Percentiles rank a stretch among this genome's conserved stretches.
phyloP scores from a whole-genome alignment of 768 basidiomycete species.

The Ramaria sp. region DNA sequence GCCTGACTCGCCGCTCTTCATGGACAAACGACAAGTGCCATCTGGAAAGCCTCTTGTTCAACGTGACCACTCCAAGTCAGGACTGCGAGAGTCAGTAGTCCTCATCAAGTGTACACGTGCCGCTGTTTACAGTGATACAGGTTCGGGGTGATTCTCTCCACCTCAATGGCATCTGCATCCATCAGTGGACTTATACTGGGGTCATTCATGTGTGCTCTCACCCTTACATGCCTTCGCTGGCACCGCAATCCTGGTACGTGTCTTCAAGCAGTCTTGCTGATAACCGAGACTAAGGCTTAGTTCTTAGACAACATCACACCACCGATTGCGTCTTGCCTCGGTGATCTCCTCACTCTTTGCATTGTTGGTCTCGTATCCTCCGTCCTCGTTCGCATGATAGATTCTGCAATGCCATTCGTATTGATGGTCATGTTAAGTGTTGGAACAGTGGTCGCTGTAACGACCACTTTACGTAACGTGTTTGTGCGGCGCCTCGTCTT shows the following conservation, averaged over 20 bases:
- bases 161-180: slow-evolving; percentile 73
- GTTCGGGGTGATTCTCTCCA: slow-evolving; percentile 64
- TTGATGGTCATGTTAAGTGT: slow-evolving; percentile 40
- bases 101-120: slow-evolving; percentile 6
- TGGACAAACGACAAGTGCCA: neutral
- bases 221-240: slow-evolving; percentile 65
- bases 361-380: slow-evolving; percentile 75
- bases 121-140: slow-evolving; percentile 25
- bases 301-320: slow-evolving; percentile 89
- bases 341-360: slow-evolving; percentile 83
- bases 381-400: slow-evolving; percentile 52
- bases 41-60: slow-evolving; percentile 16
- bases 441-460: slow-evolving; percentile 35
- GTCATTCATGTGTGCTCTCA: slow-evolving; percentile 82
- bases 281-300: neutral
- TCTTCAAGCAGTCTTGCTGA: too few relatives aligned
- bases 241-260: slow-evolving; percentile 73
- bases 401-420: slow-evolving; percentile 52
- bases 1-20: neutral
- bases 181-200: slow-evolving; percentile 72
- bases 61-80: slow-evolving; percentile 23
- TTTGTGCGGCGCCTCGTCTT: slow-evolving; percentile 61
- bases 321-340: slow-evolving; percentile 84
- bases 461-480: slow-evolving; percentile 53
- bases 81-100: slow-evolving; percentile 27